phyloP scores from a whole-genome alignment of 2,329 filamentous ascomycete genomes.

The Nigrospora oryzae region DNA sequence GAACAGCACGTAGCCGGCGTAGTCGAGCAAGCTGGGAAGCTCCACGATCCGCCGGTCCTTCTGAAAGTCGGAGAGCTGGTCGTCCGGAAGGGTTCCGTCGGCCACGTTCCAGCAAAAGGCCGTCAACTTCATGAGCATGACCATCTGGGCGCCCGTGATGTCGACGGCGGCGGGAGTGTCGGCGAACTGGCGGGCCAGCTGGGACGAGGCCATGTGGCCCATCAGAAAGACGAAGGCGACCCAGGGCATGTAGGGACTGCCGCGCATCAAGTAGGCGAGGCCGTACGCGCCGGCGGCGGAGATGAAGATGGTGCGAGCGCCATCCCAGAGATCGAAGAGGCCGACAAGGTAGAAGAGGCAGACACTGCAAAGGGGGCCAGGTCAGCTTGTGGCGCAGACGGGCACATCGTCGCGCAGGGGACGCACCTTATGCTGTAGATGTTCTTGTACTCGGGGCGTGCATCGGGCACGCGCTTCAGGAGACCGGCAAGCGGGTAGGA shows the following conservation, averaged over 20 bases:
- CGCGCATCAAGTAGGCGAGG: conserved; percentile 72
- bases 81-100: conserved; percentile 73
- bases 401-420: neutral
- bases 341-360: conserved; percentile 89
- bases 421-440: conserved; percentile 70
- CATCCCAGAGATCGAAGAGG: conserved; percentile 86
- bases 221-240: conserved; percentile 88
- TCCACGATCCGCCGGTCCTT: conserved; percentile 69
- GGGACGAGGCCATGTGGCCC: conserved; percentile 88
- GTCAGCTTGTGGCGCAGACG: neutral
- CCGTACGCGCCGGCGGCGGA: conserved; percentile 73
- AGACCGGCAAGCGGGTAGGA: conserved; percentile 87
- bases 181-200: conserved; percentile 70
- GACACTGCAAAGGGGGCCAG: conserved; percentile 38
- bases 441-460: conserved; percentile 78
- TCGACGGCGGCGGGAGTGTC: conserved; percentile 63
- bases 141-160: conserved; percentile 96
- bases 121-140: conserved; percentile 93
- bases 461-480: conserved; percentile 84
- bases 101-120: conserved; percentile 98
- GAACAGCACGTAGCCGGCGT: conserved; percentile 85
- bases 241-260: conserved; percentile 94
- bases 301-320: conserved; percentile 69
- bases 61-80: conserved; percentile 79
- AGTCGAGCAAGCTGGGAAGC: conserved; percentile 73